phyloP scores from a whole-genome alignment of 129 eudicot species.

The Smallanthus sonchifolius region DNA sequence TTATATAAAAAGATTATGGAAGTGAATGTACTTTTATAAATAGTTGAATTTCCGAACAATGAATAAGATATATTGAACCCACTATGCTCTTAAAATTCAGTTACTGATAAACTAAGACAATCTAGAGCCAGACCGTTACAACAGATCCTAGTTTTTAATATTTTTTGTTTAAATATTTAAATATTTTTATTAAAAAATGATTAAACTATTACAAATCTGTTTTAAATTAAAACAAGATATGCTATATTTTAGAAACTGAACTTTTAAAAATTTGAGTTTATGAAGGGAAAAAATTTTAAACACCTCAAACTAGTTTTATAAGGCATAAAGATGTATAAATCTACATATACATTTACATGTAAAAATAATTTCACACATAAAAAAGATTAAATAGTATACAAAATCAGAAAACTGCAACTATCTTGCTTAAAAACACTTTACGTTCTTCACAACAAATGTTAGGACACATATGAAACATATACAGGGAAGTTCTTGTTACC shows the following conservation, averaged over 20 bases:
- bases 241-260: neutral
- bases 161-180: neutral
- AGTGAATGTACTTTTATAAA: neutral
- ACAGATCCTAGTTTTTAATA: neutral
- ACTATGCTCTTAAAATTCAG: conserved; percentile 1
- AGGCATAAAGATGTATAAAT: neutral
- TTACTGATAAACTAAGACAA: neutral
- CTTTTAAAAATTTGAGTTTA: neutral
- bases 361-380: neutral
- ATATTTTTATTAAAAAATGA: neutral
- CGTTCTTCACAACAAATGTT: neutral
- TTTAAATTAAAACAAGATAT: neutral
- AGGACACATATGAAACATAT: neutral
- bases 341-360: neutral
- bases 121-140: neutral
- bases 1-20: neutral
- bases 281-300: neutral
- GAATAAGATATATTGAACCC: neutral
- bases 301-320: neutral
- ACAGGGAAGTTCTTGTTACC: conserved; percentile 38
- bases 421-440: neutral
- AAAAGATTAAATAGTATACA: neutral
- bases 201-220: neutral
- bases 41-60: neutral
- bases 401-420: neutral